Conservation (phyloP, 1,284 basidiomycete species). For the Anthracocystis walkeri region DNA sequence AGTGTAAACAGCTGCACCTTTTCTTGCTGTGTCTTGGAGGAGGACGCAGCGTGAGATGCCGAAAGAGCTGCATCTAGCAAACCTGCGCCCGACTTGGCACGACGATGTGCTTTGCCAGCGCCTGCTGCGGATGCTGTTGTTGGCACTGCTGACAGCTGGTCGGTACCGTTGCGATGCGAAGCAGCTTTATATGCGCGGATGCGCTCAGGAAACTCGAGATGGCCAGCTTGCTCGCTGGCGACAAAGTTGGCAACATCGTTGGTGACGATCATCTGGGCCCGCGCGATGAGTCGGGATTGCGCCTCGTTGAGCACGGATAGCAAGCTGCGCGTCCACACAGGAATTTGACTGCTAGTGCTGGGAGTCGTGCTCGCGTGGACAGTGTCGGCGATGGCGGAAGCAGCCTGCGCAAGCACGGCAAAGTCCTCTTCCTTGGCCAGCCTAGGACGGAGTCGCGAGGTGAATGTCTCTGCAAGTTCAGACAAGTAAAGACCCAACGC, state of each 20-base stretch:
- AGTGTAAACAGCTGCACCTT: conserved; percentile 47
- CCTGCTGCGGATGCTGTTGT: neutral
- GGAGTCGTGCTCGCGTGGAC: neutral
- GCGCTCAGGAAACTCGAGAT: conserved; percentile 45
- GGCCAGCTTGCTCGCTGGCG: conserved; percentile 26
- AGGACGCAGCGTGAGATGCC: conserved; percentile 30
- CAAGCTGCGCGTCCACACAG: conserved; percentile 18
- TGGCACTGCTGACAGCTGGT: conserved; percentile 1
- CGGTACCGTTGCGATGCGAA: neutral
- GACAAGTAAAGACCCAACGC: conserved; percentile 17
- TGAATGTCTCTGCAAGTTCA: conserved; percentile 31
- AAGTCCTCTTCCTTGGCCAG: conserved; percentile 35
- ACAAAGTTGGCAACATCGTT: conserved; percentile 36
- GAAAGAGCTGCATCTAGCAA: conserved; percentile 45
- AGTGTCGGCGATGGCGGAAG: conserved; percentile 9
- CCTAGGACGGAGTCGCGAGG: conserved; percentile 20
- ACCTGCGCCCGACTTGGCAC: conserved; percentile 49
- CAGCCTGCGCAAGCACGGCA: conserved; percentile 17
- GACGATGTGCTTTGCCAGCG: neutral
- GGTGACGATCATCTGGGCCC: conserved; percentile 32
- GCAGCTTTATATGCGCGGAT: conserved; percentile 21
- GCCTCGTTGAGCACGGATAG: conserved; percentile 34
- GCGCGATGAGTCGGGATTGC: conserved; percentile 26
- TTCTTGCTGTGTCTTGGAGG: conserved; percentile 23
- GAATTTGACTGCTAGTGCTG: neutral